These are phyloP conservation scores for Fragaria vesca DNA, from an alignment of 306 rosid species.

Conservation along the genomic window DNA sequence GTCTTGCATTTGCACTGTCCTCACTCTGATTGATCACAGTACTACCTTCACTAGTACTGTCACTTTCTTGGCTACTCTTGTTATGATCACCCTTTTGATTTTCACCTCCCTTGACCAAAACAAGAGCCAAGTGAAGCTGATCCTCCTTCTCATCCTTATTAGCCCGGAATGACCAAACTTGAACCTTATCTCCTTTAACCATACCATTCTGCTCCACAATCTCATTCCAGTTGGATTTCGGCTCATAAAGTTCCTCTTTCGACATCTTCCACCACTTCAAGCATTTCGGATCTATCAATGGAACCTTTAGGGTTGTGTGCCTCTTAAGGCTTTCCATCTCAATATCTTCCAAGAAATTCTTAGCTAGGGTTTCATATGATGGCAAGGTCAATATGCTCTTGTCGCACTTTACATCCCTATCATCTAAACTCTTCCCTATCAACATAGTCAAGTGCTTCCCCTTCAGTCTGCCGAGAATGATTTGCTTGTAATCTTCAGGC, in stretches of 20 bases:
- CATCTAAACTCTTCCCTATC: neutral
- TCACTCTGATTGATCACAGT: neutral
- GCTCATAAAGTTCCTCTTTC: neutral
- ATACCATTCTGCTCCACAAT: neutral
- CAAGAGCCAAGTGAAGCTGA: constrained; percentile 7
- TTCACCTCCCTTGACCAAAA: neutral
- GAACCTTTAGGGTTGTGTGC: neutral
- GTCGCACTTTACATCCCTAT: neutral
- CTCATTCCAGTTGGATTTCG: neutral
- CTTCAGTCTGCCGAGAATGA: neutral
- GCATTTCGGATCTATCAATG: neutral
- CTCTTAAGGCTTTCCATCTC: neutral
- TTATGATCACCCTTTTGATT: neutral
- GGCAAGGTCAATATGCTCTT: neutral
- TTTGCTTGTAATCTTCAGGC: neutral
- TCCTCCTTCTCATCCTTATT: neutral
- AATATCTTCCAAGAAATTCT: neutral
- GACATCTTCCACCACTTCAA: neutral
- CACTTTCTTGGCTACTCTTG: neutral
- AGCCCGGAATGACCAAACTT: constrained; percentile 7
- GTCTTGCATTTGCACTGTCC: neutral
- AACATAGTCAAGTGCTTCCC: neutral
- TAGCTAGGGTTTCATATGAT: neutral
- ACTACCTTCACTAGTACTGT: neutral
- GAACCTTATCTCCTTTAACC: neutral